Evolutionary conservation across 208 protist species (phyloP), one percentile per base, ranked within the genome.

Genomic region (Naegleria lovaniensis): DNA sequence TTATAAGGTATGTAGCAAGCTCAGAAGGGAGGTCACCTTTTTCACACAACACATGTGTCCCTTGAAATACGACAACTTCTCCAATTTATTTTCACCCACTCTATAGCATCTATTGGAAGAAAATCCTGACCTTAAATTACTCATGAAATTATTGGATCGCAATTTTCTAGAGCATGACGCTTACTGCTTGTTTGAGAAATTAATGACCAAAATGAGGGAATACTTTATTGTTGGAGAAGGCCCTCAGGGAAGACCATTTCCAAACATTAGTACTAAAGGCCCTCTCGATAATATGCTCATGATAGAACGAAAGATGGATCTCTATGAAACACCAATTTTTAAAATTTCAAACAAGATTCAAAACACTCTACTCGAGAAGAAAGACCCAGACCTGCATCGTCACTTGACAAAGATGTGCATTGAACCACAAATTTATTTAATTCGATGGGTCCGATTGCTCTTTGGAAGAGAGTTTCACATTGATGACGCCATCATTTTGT

Each of bases 401-500:
- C 33, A 88, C 75, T 48, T 91, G 25, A 43, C 38, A 0, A 33
- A 88, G 7, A 38, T 90, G 33, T 11, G 16, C 0, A 90, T 91
- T 41, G 90, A 91, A 43, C 90, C 90, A 29, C 90, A 91, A 41
- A 67, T 90, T 22, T 91, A 87, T 87, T 13, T 15, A 51, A 84
- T 87, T 75, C 39, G 55, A 79, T 91, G 90, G 90, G 29, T 91
- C 36, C 4, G 90, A 48, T 76, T 91, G 25, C n/a, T 91, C 3
- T 91, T 91, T n/a, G 51, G 51, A 0, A 86, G 90, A 59, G 90
- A 91, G 25, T 91, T 91, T 29, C 83, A 91, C 25, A 51, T 91
- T 25, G 90, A 91, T 16, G 90, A 91, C 43, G 51, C 51, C 7
- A 59, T 91, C 0, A 39, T 88, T 16, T 29, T 91, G 5, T 91